Evolutionary conservation across 768 basidiomycete species (phyloP).

Genomic region (Ephemerocybe angulata): DNA sequence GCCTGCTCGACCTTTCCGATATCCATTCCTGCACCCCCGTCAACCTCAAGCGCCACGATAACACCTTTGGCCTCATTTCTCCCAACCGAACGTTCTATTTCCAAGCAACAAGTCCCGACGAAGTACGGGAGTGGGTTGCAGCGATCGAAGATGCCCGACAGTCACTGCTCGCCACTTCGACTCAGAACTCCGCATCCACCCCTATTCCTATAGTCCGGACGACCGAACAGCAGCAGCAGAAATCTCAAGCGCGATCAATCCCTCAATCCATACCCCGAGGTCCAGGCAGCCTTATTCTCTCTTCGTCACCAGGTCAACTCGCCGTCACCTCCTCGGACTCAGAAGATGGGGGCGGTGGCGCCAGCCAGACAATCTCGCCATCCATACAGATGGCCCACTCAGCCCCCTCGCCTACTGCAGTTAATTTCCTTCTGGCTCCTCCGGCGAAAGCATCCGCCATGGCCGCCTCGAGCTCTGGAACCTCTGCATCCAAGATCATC

Average conservation of each 20-base stretch:
- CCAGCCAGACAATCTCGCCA: neutral
- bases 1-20: slow-evolving; percentile 80
- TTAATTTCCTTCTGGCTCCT: slow-evolving; percentile 19
- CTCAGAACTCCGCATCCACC: slow-evolving; percentile 49
- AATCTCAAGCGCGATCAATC: too few species aligned
- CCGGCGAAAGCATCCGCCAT: slow-evolving; percentile 29
- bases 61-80: slow-evolving; percentile 91
- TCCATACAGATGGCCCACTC: slow-evolving; percentile 19
- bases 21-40: slow-evolving; percentile 89
- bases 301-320: slow-evolving; percentile 35
- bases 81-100: slow-evolving; percentile 88
- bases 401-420: slow-evolving; percentile 12
- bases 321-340: slow-evolving; percentile 74
- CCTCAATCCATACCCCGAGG: neutral
- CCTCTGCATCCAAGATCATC: slow-evolving; percentile 68
- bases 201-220: slow-evolving; percentile 39
- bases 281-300: slow-evolving; percentile 18
- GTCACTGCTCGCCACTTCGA: slow-evolving; percentile 58
- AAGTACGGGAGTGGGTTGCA: slow-evolving; percentile 78
- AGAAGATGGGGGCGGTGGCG: slow-evolving; percentile 56
- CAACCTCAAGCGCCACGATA: slow-evolving; percentile 80
- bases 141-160: slow-evolving; percentile 77
- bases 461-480: slow-evolving; percentile 10
- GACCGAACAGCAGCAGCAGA: neutral
- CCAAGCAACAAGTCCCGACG: slow-evolving; percentile 67